A percentile compares a stretch with the other conserved stretches of the same genome.
Conservation (phyloP, 176 grass and related monocot species). For the Rhynchospora breviuscula region DNA sequence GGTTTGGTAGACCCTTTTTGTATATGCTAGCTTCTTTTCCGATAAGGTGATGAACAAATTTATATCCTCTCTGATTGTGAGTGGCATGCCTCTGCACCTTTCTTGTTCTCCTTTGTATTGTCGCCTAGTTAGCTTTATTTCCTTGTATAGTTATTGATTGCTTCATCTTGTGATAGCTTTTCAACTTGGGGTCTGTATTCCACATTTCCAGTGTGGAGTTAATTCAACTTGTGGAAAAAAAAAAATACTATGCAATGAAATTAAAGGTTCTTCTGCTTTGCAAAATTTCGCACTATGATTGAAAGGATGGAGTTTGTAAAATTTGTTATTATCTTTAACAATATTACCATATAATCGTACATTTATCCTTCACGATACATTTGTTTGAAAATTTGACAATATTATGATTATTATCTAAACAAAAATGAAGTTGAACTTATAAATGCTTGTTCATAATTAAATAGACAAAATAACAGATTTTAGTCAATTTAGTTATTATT, state of each 20-base stretch:
- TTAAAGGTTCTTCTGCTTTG: background rate
- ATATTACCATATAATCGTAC: background rate
- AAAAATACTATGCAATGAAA: background rate
- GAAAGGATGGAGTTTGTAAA: no score
- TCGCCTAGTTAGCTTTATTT: no score
- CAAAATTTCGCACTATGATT: background rate
- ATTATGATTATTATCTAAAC: no score
- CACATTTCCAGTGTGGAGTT: background rate
- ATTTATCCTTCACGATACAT: background rate
- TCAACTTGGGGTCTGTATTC: background rate
- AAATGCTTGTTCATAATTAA: background rate
- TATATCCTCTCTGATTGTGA: constrained; percentile 3
- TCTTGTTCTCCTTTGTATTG: background rate
- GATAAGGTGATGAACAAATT: constrained; percentile 7
- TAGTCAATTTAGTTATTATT: background rate
- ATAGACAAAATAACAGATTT: background rate
- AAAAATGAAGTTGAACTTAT: background rate
- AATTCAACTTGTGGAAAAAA: no score
- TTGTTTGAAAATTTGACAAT: background rate
- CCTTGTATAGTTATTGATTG: background rate
- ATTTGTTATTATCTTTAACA: no score
- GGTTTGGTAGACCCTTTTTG: constrained; percentile 27
- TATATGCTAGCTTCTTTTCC: constrained; percentile 4
- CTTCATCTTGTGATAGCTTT: background rate
- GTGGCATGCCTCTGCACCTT: background rate